Base-by-base conservation (phyloP, 2,329 filamentous ascomycete species). In the Diaporthe eres region DNA sequence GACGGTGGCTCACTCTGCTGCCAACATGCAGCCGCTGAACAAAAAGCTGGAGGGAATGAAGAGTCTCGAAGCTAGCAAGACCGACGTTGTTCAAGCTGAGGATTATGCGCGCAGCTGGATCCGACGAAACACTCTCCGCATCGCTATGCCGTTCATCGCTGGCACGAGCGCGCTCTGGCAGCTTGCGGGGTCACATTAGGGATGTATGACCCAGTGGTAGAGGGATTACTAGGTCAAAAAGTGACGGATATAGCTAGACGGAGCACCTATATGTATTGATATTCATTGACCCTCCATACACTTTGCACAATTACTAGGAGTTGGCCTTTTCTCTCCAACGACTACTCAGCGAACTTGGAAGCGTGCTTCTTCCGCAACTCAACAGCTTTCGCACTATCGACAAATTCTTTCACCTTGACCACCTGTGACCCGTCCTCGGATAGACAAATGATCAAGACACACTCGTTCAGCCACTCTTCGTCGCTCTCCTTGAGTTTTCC, bases 121-220 rank as follows among this genome's bases (percentile, higher is more conserved):
- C 19, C 28, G 44, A 1, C 19, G 28, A 1, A 49, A 67, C 44
- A 49, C 1, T n/a, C 5, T 67, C 22, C 42, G 61, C 12, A 17
- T 49, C 37, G 61, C 28, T 6, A 67, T 51, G 61, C 61, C 61
- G 2, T 17, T 67, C 3, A 49, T 67, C 6, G 44, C 61, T 67
- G 61, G 61, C 25, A 67, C 61, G n/a, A 37, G 61, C 28, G 61
- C 61, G 34, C 61, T 67, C 28, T 67, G 61, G 61, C 61, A 67
- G 61, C 61, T 67, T n/a, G 28, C 49, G 6, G 42, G 28, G 12
- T 34, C 28, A 10, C 10, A 37, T 44, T 67, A 67, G 42, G 42
- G 5, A 2, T n/a, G 9, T 4, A 15, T 37, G 10, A 8, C 10
- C 4, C 12, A n/a, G 19, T 2, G 28, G 19, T 9, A 28, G 58